Evolutionary conservation across 495 filamentous ascomycete genomes (phyloP), one percentile per base, ranked within the genome.

Genomic region (Hyphodiscus hymeniophilus): DNA sequence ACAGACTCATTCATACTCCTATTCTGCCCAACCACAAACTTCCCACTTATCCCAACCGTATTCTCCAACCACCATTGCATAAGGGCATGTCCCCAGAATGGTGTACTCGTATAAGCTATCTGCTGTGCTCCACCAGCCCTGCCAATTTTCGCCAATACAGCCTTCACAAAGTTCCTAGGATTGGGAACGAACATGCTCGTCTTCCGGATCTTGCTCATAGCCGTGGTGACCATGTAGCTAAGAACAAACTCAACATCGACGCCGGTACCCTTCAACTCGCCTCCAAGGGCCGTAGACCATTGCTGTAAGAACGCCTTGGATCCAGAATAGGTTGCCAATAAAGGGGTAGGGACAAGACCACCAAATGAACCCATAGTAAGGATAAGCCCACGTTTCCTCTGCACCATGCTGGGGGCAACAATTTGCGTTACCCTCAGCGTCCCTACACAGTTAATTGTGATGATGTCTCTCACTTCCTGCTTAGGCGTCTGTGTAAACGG

Each of bases 241-340:
- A 96, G 75, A 21, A 92, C 81, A 33, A 96, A 74, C 59, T 96
- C 77, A 33, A 95, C 90, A 35, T 83, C 79, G 23, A 99, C 79
- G 45, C 85, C 84, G 55, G 86, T 69, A 1, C 77, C 77, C 52
- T 81, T 79, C 20, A 97, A 74, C 66, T 99, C 94, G 10, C 85
- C 73, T 21, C 82, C 84, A 2, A 99, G 77, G 32, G 94, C 78
- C 3, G 79, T 81, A 38, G 87, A 95, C 94, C 94, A 99, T 63
- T 94, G 82, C 65, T 96, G 90, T 48, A 99, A 76, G 76, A 99
- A 99, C 20, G 94, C 91, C 71, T 99, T 99, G 77, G 80, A 87
- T 47, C 94, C 94, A 48, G 87, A 94, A 75, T 99, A 99, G 6
- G 91, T 96, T 17, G 94, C 92, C 13, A 99, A 79, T 22, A 94